Base-by-base conservation (phyloP, 2,329 filamentous ascomycete genomes). In the Aureobasidium melanogenum region DNA sequence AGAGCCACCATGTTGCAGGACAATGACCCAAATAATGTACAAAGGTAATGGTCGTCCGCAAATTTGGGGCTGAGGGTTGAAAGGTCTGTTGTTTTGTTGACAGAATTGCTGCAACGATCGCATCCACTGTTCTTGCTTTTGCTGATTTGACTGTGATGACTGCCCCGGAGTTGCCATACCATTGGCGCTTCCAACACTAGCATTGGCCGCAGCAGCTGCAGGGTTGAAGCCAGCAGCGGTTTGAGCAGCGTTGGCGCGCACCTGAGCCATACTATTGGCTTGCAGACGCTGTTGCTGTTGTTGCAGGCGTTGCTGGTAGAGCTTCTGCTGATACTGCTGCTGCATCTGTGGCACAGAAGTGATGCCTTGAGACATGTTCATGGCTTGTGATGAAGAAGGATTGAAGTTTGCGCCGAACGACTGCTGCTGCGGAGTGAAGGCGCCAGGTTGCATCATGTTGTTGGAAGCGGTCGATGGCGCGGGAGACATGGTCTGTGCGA, bases 291-390 rank as follows among this genome's bases (percentile, higher is more conserved):
- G 85, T 43, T 88, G 81, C 68, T 92, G 89, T 61, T 88, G 84
- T 68, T 95, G 89, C 57, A 95, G 75, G 63, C 89, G 88, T 84
- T 95, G 88, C 67, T 95, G 89, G 69, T 95, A 93, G 52, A 91
- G 88, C 65, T 91, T 86, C 69, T 89, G 87, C 43, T 89, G 61
- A n/a, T 63, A 87, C 64, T 88, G 81, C 48, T 79, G 80, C 67
- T 83, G 80, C 47, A 67, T 65, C 41, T 61, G 59, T 7, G 48
- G 48, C n/a, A 64, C 65, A 58, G 63, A 52, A 43, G 71, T 72
- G 69, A 74, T 76, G 67, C 74, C 74, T 60, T 66, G 66, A 64
- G 19, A 62, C 70, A 74, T 76, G 67, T 74, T 74, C 62, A 67
- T 67, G 64, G 22, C 62, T 65, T 58, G 63, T 66, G 59, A 46